A percentile compares a stretch with the other conserved stretches of the same genome.
Conservation (phyloP, 1,284 basidiomycete species). For the Apiotrichum gamsii region DNA sequence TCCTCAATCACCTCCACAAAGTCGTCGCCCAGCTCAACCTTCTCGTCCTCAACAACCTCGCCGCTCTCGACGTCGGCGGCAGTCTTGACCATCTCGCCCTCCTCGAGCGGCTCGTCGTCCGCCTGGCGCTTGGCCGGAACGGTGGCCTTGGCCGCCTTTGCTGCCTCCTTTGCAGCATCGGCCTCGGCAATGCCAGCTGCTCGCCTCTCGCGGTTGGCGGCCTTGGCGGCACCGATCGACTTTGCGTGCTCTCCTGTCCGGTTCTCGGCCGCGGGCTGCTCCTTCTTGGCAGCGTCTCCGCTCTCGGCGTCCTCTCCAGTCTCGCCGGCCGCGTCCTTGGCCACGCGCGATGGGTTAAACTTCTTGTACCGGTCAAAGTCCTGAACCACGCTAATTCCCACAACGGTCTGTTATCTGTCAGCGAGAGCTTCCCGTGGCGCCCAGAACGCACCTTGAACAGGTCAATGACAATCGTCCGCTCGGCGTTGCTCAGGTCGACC, state of each 20-base stretch:
- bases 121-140: slow-evolving; percentile 13
- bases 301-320: not conserved
- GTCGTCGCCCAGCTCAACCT: slow-evolving; percentile 14
- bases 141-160: not conserved
- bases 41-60: slow-evolving; percentile 17
- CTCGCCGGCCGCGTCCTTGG: slow-evolving; percentile 17
- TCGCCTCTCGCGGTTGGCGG: slow-evolving; percentile 10
- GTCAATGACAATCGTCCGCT: slow-evolving; percentile 38
- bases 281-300: not conserved
- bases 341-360: slow-evolving; percentile 25
- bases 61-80: slow-evolving; percentile 14
- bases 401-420: slow-evolving; percentile 21
- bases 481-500: slow-evolving; percentile 37
- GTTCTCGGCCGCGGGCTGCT: not conserved
- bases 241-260: not conserved
- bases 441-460: slow-evolving; percentile 24
- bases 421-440: too few species aligned
- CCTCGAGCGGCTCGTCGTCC: slow-evolving; percentile 9
- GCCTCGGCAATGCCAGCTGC: slow-evolving; percentile 7
- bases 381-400: slow-evolving; percentile 34
- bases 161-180: slow-evolving; percentile 1
- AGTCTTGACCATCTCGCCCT: slow-evolving; percentile 8
- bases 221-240: not conserved
- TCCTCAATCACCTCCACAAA: slow-evolving; percentile 16
- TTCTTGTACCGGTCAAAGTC: slow-evolving; percentile 38